A percentile compares a stretch with the other conserved stretches of the same genome.
phyloP scores from a whole-genome alignment of 371 early-diverging fungal species.

The Mortierella sp. region DNA sequence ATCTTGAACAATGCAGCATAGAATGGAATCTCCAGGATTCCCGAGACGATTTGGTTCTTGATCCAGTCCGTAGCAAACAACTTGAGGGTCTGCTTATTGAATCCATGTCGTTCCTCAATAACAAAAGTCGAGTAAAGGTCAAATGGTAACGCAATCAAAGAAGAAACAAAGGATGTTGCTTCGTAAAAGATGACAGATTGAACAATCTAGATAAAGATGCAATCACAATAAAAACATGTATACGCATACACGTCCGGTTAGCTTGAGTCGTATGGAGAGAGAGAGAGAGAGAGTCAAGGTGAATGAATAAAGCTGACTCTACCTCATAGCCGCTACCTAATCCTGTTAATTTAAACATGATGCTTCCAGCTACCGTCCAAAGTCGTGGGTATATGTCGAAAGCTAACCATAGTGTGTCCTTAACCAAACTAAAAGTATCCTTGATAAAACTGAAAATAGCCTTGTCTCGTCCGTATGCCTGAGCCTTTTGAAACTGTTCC shows the following conservation, averaged over 20 bases:
- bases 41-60: conserved; percentile 78
- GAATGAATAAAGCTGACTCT: conserved; percentile 9
- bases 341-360: conserved; percentile 66
- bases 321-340: conserved; percentile 81
- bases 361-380: conserved; percentile 77
- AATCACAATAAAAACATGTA: too few species aligned
- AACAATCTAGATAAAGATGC: conserved; percentile 69
- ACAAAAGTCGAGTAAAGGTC: conserved; percentile 94
- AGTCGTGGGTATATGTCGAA: conserved; percentile 81
- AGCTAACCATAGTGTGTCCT: conserved; percentile 72
- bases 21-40: conserved; percentile 85
- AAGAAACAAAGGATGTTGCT: conserved; percentile 70
- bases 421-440: conserved; percentile 66
- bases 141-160: conserved; percentile 83
- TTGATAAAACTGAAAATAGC: conserved; percentile 82
- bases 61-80: conserved; percentile 88
- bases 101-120: conserved; percentile 95
- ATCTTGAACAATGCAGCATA: conserved; percentile 86
- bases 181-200: conserved; percentile 87
- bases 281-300: background rate
- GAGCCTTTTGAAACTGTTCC: conserved; percentile 86
- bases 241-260: background rate
- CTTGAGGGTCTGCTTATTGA: conserved; percentile 94
- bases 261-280: background rate
- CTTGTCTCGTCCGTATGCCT: conserved; percentile 90